Conservation (phyloP, 139 green algal species). For the Monoraphidium neglectum region DNA sequence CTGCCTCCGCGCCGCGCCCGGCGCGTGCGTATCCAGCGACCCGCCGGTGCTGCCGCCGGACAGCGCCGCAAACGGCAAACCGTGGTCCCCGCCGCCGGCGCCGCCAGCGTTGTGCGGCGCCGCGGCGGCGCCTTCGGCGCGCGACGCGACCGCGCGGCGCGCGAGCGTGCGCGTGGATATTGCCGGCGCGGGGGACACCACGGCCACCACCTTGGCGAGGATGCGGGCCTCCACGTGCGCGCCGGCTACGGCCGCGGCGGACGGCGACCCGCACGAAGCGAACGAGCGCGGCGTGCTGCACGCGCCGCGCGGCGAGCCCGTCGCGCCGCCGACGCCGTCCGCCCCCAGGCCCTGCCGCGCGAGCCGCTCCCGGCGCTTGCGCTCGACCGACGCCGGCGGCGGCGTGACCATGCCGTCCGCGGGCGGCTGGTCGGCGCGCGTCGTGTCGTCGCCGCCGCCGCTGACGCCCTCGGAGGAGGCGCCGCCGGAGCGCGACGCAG, state of each 20-base stretch:
- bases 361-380: not conserved
- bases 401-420: not conserved
- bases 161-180: not conserved
- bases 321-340: not conserved
- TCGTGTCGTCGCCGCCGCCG: not conserved
- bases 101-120: no score
- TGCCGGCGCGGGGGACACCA: constrained; percentile 14
- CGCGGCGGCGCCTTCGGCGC: no score
- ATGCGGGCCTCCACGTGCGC: constrained; percentile 21
- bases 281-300: no score
- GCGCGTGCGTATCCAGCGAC: no score
- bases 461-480: constrained; percentile 1
- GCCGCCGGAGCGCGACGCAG: not conserved
- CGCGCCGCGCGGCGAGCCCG: no score
- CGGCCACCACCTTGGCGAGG: constrained; percentile 22
- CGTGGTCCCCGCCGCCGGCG: no score
- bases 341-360: not conserved
- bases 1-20: no score
- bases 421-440: not conserved
- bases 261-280: constrained; percentile 3
- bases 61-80: no score
- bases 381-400: not conserved
- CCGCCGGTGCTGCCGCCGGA: no score
- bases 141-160: not conserved
- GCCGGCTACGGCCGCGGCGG: not conserved